These are phyloP conservation scores for Alopecurus myosuroides DNA, from an alignment of 176 grass and related monocot species.

Conservation along the genomic window DNA sequence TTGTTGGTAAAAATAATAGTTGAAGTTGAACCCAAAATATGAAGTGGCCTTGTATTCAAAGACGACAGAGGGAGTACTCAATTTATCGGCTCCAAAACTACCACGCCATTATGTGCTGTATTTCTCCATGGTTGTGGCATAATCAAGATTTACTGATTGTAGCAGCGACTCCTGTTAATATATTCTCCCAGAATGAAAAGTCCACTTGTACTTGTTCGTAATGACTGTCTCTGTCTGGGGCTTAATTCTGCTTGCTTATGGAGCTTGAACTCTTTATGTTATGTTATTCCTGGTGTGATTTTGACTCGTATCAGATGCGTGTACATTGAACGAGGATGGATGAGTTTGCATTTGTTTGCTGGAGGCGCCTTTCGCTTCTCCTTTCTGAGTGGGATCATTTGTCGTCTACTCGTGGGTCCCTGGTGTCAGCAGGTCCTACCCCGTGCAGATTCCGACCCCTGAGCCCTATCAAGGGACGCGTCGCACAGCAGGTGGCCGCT, in stretches of 20 bases:
- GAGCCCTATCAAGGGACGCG: slow-evolving; percentile 21
- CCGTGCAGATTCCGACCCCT: background rate
- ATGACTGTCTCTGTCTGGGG: background rate
- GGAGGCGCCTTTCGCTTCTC: background rate
- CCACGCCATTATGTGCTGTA: background rate
- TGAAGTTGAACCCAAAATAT: no score
- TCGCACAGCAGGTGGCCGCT: background rate
- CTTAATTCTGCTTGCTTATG: background rate
- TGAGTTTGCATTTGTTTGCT: background rate
- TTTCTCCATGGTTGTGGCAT: background rate
- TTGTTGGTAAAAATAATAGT: no score
- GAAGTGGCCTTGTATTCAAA: no score
- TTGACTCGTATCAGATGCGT: background rate
- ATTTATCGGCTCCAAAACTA: background rate
- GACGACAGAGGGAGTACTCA: no score
- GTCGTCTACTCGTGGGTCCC: background rate
- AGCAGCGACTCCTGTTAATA: background rate
- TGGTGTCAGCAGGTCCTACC: background rate
- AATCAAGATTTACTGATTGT: background rate
- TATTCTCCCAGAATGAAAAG: background rate
- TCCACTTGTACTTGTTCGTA: background rate
- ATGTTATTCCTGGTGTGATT: background rate
- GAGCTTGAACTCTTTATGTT: background rate
- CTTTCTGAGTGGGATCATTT: background rate
- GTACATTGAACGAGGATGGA: background rate